Conservation (phyloP, 495 filamentous ascomycete genomes). For the Coniosporium apollinis region DNA sequence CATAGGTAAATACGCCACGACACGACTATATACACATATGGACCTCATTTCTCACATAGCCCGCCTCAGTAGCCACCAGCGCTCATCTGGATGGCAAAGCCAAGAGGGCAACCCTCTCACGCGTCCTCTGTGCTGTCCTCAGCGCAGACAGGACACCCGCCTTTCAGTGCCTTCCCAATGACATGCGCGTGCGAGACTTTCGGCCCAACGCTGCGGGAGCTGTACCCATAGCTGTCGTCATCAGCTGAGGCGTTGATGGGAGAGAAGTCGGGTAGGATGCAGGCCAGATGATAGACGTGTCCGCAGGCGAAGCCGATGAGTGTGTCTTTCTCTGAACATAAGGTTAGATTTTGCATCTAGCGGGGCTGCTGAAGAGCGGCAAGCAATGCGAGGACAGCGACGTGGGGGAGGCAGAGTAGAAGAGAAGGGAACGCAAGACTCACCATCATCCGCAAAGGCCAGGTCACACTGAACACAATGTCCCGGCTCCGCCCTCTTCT, state of each 20-base stretch:
- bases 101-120: no score
- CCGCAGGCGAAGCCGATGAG: slow-evolving; percentile 84
- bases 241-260: slow-evolving; percentile 7
- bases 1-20: no score
- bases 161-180: slow-evolving; percentile 49
- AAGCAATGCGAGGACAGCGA: neutral
- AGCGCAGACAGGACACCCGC: no score
- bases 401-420: neutral
- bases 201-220: slow-evolving; percentile 49
- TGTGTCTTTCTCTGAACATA: slow-evolving; percentile 34
- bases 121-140: no score
- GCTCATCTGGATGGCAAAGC: no score
- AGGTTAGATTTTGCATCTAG: no score
- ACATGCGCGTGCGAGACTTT: slow-evolving; percentile 84
- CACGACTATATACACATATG: no score
- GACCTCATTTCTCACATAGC: no score
- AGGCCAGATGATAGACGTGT: slow-evolving; percentile 77
- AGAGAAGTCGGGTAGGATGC: slow-evolving; percentile 36
- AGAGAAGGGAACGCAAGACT: slow-evolving; percentile 7
- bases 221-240: slow-evolving; percentile 17
- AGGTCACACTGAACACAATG: slow-evolving; percentile 16
- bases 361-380: no score
- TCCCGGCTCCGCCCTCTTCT: slow-evolving; percentile 7
- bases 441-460: slow-evolving; percentile 29
- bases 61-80: no score